Percentiles rank a stretch among this genome's conserved stretches.
Evolutionary conservation across 805 yeast species (phyloP).

Genomic region (Kluyveromyces lactis): DNA sequence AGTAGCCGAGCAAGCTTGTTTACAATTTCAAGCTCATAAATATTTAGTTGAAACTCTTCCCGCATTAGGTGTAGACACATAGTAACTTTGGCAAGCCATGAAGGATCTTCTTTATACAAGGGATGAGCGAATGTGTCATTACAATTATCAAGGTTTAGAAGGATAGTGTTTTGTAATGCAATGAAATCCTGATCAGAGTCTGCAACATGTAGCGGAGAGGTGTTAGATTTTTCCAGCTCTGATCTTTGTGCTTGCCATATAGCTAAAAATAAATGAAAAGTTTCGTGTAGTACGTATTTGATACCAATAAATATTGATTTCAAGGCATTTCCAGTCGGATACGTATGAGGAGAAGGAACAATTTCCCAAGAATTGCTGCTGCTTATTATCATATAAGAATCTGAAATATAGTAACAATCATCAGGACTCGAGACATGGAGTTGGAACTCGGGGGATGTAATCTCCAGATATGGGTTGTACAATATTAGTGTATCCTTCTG

Average conservation of each 20-base stretch:
- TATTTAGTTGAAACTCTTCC: slow-evolving; percentile 64
- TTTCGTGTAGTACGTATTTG: not conserved
- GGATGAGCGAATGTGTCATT: not conserved
- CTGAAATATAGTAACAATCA: slow-evolving; percentile 41
- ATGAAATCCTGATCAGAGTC: slow-evolving; percentile 9
- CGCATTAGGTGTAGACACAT: slow-evolving; percentile 65
- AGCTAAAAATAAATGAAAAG: slow-evolving; percentile 13
- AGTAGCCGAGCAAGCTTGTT: slow-evolving; percentile 44
- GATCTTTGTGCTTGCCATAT: slow-evolving; percentile 16
- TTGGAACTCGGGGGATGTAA: slow-evolving; percentile 31
- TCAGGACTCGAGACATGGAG: slow-evolving; percentile 30
- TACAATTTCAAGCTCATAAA: slow-evolving; percentile 32
- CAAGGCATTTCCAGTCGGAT: not conserved
- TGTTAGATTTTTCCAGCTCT: not conserved
- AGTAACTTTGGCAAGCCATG: slow-evolving; percentile 46
- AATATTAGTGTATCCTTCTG: slow-evolving; percentile 27
- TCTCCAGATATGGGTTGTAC: slow-evolving; percentile 23
- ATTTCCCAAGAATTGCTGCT: not conserved
- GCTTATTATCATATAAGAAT: slow-evolving; percentile 24
- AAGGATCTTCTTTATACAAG: not conserved
- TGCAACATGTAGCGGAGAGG: slow-evolving; percentile 1
- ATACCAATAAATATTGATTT: not conserved
- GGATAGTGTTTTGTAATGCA: slow-evolving; percentile 15
- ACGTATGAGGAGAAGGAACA: not conserved
- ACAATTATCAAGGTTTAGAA: slow-evolving; percentile 15